These are phyloP conservation scores for Copromyces sp. DNA, from an alignment of 495 filamentous ascomycete genomes.

Conservation along the genomic window DNA sequence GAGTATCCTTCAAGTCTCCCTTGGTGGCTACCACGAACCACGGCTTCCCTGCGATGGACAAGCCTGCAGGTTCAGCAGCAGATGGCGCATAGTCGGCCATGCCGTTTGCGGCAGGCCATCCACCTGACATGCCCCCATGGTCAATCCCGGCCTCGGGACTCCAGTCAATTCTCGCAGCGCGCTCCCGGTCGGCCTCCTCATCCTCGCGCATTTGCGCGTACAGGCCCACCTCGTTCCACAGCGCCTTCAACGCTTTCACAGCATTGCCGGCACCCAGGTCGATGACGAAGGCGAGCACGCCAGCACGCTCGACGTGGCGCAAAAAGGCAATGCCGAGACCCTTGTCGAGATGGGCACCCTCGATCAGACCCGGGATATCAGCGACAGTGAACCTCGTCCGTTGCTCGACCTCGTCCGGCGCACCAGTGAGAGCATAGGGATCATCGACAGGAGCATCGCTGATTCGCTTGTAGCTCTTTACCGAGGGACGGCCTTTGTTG, in stretches of 20 bases:
- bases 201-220: conserved; percentile 67
- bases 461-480: conserved; percentile 19
- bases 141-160: conserved; percentile 20
- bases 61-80: conserved; percentile 17
- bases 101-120: conserved; percentile 21
- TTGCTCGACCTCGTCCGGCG: conserved; percentile 28
- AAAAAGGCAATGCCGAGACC: conserved; percentile 88
- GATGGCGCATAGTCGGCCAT: conserved; percentile 24
- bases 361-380: conserved; percentile 88
- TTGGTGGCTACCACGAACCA: conserved; percentile 98
- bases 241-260: conserved; percentile 58
- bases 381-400: conserved; percentile 83
- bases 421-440: conserved; percentile 20
- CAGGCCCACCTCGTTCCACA: conserved; percentile 83
- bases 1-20: conserved; percentile 70
- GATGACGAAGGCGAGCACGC: conserved; percentile 85
- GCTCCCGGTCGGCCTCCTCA: conserved; percentile 45
- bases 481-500: conserved; percentile 51
- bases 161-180: conserved; percentile 33
- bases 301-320: conserved; percentile 86
- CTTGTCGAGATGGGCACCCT: conserved; percentile 83
- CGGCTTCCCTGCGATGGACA: conserved; percentile 74
- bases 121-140: conserved; percentile 3
- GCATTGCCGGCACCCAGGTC: conserved; percentile 76
- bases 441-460: conserved; percentile 22